These are phyloP conservation scores for Chlorella sorokiniana DNA, from an alignment of 139 green algal species.

Conservation along the genomic window DNA sequence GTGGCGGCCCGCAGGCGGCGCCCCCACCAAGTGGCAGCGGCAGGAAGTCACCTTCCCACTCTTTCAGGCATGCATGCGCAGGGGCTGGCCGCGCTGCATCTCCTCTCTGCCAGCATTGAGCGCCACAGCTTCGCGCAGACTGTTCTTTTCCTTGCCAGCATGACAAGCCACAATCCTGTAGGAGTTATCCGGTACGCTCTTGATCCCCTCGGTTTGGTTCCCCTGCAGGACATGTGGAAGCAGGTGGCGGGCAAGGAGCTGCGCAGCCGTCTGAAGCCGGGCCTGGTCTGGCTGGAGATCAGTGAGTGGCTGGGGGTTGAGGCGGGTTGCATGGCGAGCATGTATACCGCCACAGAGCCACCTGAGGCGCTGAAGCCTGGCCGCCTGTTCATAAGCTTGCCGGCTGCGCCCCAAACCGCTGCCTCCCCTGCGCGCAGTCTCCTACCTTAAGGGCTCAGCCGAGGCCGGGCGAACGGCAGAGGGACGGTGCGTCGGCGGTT, in stretches of 20 bases:
- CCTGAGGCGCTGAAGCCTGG: background rate
- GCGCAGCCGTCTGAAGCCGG: slow-evolving; percentile 42
- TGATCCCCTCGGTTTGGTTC: background rate
- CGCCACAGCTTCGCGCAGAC: too few relatives aligned
- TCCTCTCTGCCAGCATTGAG: too few relatives aligned
- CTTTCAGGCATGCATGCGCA: slow-evolving; percentile 5
- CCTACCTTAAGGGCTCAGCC: slow-evolving; percentile 51
- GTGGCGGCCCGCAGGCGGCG: background rate
- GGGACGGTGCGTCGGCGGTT: slow-evolving; percentile 28
- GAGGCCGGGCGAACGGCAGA: slow-evolving; percentile 55
- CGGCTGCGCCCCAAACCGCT: background rate
- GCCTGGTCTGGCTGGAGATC: slow-evolving; percentile 74
- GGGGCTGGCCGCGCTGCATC: too few relatives aligned
- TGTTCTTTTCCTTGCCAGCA: background rate
- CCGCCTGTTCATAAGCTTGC: background rate
- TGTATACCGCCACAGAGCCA: background rate
- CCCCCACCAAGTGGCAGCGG: background rate
- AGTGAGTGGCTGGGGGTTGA: slow-evolving; percentile 16
- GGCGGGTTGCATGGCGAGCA: background rate
- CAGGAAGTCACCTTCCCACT: slow-evolving; percentile 28
- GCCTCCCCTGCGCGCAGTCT: background rate
- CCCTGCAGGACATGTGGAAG: slow-evolving; percentile 47
- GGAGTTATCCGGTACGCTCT: background rate
- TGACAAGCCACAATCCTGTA: background rate
- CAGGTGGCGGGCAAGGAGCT: slow-evolving; percentile 43